phyloP scores from a whole-genome alignment of 495 filamentous ascomycete species.

The Xylaria curta region DNA sequence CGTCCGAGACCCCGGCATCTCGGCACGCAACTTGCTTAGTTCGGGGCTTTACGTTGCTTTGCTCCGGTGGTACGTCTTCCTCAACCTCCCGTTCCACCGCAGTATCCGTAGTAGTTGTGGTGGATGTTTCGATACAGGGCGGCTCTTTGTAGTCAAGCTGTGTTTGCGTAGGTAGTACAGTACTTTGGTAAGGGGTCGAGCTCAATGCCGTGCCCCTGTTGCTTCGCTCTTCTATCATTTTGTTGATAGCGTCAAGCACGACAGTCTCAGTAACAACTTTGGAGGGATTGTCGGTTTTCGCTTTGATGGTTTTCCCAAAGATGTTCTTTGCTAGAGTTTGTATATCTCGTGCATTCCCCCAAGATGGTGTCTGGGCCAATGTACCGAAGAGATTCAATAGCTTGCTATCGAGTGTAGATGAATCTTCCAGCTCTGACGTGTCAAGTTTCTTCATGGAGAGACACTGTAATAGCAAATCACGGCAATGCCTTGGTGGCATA shows the following conservation, averaged over 20 bases:
- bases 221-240: conserved; percentile 55
- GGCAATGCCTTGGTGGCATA: conserved; percentile 50
- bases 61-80: conserved; percentile 17
- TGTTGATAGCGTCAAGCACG: conserved; percentile 46
- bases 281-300: conserved; percentile 32
- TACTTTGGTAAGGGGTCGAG: neutral
- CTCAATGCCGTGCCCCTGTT: conserved; percentile 28
- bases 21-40: conserved; percentile 32
- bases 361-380: conserved; percentile 57
- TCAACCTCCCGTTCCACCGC: conserved; percentile 8
- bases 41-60: neutral
- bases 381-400: conserved; percentile 48
- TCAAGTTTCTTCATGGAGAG: conserved; percentile 43
- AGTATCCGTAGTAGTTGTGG: conserved; percentile 22
- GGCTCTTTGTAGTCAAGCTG: conserved; percentile 17
- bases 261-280: conserved; percentile 40
- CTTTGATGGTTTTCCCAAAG: conserved; percentile 50
- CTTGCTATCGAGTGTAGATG: conserved; percentile 34
- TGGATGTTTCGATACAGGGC: conserved; percentile 22
- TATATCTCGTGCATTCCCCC: conserved; percentile 75
- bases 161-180: conserved; percentile 9
- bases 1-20: conserved; percentile 66
- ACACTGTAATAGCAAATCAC: conserved; percentile 41
- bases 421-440: conserved; percentile 44
- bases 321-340: conserved; percentile 61